Conservation (phyloP, 176 grass and related monocot species). For the Oryza rufipogon region DNA sequence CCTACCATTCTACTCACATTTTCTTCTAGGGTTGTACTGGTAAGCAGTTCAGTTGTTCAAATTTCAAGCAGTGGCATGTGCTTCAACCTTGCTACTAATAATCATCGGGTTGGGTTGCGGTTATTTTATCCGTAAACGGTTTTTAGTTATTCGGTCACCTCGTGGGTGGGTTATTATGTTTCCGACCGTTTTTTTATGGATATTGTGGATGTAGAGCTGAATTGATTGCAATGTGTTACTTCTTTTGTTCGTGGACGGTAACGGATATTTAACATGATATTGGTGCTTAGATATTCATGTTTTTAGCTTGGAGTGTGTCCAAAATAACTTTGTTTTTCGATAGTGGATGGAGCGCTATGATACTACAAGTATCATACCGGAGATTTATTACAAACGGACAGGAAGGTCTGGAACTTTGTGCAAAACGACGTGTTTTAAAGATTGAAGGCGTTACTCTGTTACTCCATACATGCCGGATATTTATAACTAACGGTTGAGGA, state of each 20-base stretch:
- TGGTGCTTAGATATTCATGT: not conserved
- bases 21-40: too few relatives aligned
- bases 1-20: not conserved
- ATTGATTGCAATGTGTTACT: not conserved
- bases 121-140: not conserved
- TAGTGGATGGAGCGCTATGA: too few relatives aligned
- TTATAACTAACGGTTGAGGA: not conserved
- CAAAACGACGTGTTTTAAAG: too few relatives aligned
- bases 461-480: not conserved
- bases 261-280: not conserved
- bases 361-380: too few relatives aligned
- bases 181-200: not conserved
- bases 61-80: not conserved
- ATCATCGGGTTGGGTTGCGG: not conserved
- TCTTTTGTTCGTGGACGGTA: not conserved
- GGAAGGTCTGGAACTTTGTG: not conserved
- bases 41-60: not conserved
- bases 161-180: not conserved
- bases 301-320: not conserved
- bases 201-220: not conserved
- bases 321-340: too few relatives aligned
- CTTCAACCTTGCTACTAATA: not conserved
- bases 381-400: not conserved
- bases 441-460: not conserved
- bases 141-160: not conserved